Conservation (phyloP, 768 basidiomycete species). For the Lentinus brumalis region DNA sequence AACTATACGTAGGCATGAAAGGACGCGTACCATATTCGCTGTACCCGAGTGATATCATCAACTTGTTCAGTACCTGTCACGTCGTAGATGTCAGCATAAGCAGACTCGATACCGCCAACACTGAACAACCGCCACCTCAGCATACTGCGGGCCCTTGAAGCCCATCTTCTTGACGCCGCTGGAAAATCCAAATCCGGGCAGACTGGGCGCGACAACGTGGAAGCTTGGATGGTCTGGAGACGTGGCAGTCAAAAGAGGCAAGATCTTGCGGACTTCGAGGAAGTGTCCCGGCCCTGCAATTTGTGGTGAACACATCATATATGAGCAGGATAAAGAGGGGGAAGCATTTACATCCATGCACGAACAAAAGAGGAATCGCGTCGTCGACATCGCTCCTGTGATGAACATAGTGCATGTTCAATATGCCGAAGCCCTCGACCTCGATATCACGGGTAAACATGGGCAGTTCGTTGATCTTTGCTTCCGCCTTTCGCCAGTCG, state of each 20-base stretch:
- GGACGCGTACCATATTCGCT: slow-evolving; percentile 23
- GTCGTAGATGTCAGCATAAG: neutral
- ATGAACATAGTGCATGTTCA: slow-evolving; percentile 59
- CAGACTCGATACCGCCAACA: too few relatives aligned
- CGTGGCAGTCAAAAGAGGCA: slow-evolving; percentile 50
- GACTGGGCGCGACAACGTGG: slow-evolving; percentile 59
- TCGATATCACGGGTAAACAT: slow-evolving; percentile 56
- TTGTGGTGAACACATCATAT: neutral
- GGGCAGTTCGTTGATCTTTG: slow-evolving; percentile 52
- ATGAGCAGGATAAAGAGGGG: neutral
- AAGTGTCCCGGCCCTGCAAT: slow-evolving; percentile 62
- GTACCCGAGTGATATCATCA: slow-evolving; percentile 34
- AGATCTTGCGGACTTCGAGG: slow-evolving; percentile 56
- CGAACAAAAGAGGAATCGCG: slow-evolving; percentile 46
- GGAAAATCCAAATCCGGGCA: slow-evolving; percentile 67
- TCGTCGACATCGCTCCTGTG: slow-evolving; percentile 41
- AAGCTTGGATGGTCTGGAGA: slow-evolving; percentile 53
- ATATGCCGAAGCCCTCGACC: slow-evolving; percentile 46
- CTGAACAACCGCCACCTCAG: slow-evolving; percentile 42
- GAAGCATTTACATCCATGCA: slow-evolving; percentile 54
- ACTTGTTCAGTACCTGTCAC: slow-evolving; percentile 24
- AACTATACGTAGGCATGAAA: neutral
- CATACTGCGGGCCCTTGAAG: slow-evolving; percentile 50
- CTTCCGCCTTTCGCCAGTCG: slow-evolving; percentile 59
- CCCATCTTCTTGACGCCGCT: slow-evolving; percentile 55